Evolutionary conservation across 2,329 filamentous ascomycete species (phyloP).

Genomic region (Chrysoporthe puriensis): DNA sequence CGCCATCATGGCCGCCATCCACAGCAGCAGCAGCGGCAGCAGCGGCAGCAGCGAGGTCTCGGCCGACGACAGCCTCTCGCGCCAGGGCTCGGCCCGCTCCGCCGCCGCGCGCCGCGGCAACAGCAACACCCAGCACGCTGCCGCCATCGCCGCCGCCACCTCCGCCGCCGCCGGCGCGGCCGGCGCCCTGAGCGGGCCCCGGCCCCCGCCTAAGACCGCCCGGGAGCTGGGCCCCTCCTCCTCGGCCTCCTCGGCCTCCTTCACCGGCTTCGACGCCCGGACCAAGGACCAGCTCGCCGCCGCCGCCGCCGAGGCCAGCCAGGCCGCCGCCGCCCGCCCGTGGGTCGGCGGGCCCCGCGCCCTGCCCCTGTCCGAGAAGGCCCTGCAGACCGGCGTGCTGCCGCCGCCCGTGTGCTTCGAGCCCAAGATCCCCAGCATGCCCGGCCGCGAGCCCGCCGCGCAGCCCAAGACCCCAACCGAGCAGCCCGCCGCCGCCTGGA

Average conservation of each 20-base stretch:
- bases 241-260: constrained; percentile 2
- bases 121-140: constrained; percentile 27
- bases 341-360: constrained; percentile 24
- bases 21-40: neutral
- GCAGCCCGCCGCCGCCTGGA: constrained; percentile 1
- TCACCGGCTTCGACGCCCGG: constrained; percentile 21
- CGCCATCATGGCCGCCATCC: constrained; percentile 23
- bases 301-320: constrained; percentile 23
- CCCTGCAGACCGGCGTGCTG: constrained; percentile 31
- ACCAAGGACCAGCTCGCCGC: constrained; percentile 26
- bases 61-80: constrained; percentile 28
- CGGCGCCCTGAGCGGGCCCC: constrained; percentile 17
- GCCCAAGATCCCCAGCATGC: constrained; percentile 15
- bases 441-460: neutral
- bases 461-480: neutral
- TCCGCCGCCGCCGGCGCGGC: neutral
- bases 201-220: constrained; percentile 19
- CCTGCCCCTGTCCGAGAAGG: constrained; percentile 22
- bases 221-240: constrained; percentile 14
- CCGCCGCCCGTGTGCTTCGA: constrained; percentile 25
- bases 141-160: constrained; percentile 26
- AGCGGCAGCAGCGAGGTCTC: constrained; percentile 16
- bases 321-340: constrained; percentile 16
- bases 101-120: constrained; percentile 15
- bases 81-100: constrained; percentile 22